Percentiles rank a stretch among this genome's conserved stretches.
phyloP scores from a whole-genome alignment of 345 rosid genomes.

The Pistacia integerrima region DNA sequence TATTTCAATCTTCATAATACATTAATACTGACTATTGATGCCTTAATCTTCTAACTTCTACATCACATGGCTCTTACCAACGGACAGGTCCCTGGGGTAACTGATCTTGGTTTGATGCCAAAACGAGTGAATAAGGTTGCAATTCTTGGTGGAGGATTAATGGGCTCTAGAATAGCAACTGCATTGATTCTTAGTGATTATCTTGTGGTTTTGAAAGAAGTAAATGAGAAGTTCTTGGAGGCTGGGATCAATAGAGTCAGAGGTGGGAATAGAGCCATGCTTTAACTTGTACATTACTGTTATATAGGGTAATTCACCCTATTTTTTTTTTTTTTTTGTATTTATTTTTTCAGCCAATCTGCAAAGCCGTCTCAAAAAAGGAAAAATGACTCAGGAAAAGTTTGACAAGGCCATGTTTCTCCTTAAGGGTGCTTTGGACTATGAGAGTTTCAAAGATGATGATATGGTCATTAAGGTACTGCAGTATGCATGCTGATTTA shows the following conservation, averaged over 20 bases:
- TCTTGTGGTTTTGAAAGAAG: constrained; percentile 84
- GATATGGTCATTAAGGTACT: constrained; percentile 96
- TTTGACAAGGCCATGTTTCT: constrained; percentile 76
- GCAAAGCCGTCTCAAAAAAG: constrained; percentile 36
- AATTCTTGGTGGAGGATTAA: constrained; percentile 90
- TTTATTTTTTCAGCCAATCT: constrained; percentile 60
- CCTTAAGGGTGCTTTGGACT: constrained; percentile 77
- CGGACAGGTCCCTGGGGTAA: constrained; percentile 81
- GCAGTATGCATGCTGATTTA: constrained; percentile 9
- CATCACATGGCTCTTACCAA: constrained; percentile 19
- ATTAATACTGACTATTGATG: not conserved
- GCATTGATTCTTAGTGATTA: constrained; percentile 79
- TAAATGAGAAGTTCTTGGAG: constrained; percentile 80
- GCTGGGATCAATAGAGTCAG: constrained; percentile 82
- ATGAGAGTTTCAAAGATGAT: constrained; percentile 82
- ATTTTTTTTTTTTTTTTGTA: no score
- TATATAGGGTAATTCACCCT: not conserved
- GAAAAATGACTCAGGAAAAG: constrained; percentile 46
- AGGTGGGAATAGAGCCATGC: constrained; percentile 41
- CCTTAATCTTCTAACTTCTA: not conserved
- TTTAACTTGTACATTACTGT: not conserved
- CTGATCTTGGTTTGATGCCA: constrained; percentile 75
- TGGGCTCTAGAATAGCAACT: constrained; percentile 99
- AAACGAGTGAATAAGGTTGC: constrained; percentile 77
- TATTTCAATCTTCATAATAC: no score